Percentiles rank a stretch among this genome's conserved stretches.
Conservation (phyloP, 1,139 yeast genomes). For the Hansenula lynferdii region DNA sequence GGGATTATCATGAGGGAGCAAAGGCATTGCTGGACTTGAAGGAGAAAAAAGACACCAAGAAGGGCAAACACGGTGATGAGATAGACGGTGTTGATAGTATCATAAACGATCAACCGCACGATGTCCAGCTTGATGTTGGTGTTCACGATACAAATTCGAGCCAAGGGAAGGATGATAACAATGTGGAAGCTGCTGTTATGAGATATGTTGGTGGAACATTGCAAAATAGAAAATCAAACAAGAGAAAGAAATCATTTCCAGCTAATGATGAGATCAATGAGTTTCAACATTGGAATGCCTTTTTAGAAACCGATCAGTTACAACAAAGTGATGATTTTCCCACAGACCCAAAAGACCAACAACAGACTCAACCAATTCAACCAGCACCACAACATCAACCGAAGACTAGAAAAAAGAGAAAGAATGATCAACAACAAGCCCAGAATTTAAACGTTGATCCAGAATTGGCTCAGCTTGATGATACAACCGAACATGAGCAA, state of each 20-base stretch:
- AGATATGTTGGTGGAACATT: constrained; percentile 61
- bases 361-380: background rate
- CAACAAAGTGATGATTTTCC: constrained; percentile 19
- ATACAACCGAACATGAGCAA: constrained; percentile 45
- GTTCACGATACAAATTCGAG: constrained; percentile 3
- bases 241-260: constrained; percentile 21
- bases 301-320: constrained; percentile 22
- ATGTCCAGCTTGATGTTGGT: background rate
- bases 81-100: background rate
- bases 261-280: constrained; percentile 20
- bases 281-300: constrained; percentile 29
- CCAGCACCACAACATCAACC: constrained; percentile 2
- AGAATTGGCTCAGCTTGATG: constrained; percentile 49
- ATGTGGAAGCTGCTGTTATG: constrained; percentile 74
- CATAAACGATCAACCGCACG: constrained; percentile 1
- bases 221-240: constrained; percentile 26
- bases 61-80: constrained; percentile 1
- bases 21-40: constrained; percentile 26
- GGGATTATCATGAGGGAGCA: constrained; percentile 24
- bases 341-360: constrained; percentile 1
- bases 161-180: constrained; percentile 16
- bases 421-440: constrained; percentile 5
- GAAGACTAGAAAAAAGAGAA: constrained; percentile 18
- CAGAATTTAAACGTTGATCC: constrained; percentile 47
- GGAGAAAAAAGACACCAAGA: constrained; percentile 15